A percentile compares a stretch with the other conserved stretches of the same genome.
phyloP scores from a whole-genome alignment of 306 rosid genomes.

The Inga leiocalycina region DNA sequence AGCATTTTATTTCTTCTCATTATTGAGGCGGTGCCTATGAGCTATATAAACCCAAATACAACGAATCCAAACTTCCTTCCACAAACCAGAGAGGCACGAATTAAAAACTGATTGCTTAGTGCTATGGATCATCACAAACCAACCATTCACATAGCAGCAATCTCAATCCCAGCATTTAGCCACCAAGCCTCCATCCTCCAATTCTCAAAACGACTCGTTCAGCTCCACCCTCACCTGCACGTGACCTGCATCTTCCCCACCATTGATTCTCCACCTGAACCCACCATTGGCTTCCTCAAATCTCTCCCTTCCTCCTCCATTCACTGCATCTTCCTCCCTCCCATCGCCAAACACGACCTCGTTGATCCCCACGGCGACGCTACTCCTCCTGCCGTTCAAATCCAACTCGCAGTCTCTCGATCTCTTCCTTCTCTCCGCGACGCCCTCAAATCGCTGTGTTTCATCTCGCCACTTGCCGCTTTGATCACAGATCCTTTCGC shows the following conservation, averaged over 20 bases:
- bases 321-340: slow-evolving; percentile 31
- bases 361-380: background rate
- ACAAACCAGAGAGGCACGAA: too few species aligned
- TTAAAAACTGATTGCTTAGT: too few species aligned
- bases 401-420: background rate
- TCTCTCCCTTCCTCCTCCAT: slow-evolving; percentile 25
- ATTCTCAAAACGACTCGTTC: slow-evolving; percentile 25
- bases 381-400: background rate
- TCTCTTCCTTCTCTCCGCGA: slow-evolving; percentile 18
- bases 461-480: background rate
- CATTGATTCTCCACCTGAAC: slow-evolving; percentile 21
- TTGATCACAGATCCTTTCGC: slow-evolving; percentile 23
- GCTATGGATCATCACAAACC: slow-evolving; percentile 11
- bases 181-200: slow-evolving; percentile 34
- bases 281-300: slow-evolving; percentile 15
- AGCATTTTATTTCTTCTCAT: too few species aligned
- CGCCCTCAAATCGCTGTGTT: background rate
- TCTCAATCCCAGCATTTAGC: slow-evolving; percentile 32
- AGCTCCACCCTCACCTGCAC: background rate
- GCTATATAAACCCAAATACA: too few species aligned
- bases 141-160: slow-evolving; percentile 5
- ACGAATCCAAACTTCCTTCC: too few species aligned
- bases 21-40: too few species aligned
- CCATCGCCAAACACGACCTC: slow-evolving; percentile 4
- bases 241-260: slow-evolving; percentile 41